Evolutionary conservation across 2,329 filamentous ascomycete genomes (phyloP), one percentile per base, ranked within the genome.

Genomic region (Rutstroemia sp.): DNA sequence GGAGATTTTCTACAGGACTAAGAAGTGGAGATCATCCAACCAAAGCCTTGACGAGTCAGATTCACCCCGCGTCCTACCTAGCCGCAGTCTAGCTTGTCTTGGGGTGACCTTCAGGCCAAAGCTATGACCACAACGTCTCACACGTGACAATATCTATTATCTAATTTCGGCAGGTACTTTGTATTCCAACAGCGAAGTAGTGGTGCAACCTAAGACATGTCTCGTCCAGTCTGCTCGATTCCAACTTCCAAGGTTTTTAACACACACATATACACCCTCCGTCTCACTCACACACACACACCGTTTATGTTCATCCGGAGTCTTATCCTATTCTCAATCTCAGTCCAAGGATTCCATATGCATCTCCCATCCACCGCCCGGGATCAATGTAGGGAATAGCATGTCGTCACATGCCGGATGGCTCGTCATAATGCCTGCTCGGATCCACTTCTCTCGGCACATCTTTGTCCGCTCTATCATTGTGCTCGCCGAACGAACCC

Each of bases 401-500:
- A 23, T 48, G 40, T 54, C 36, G 44, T 50, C n/a, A 30, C 46
- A 9, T 54, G 52, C 38, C 39, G 46, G 39, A n/a, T 30, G 34
- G 30, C 10, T 27, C 8, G 27, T 42, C 23, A n/a, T 9, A n/a
- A 49, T 27, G 10, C 30, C 52, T 55, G 46, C 48, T 36, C 12
- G 30, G 46, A 56, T 42, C 54, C 51, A 61, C 19, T 34, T 50
- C 30, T 56, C 19, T 38, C 62, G 49, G 34, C 56, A 53, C 45
- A 48, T 55, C 38, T 57, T 61, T 2, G 58, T 51, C 44, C 49
- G 14, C 4, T 44, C 47, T 12, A 59, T 51, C 57, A 64, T 52
- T 8, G 25, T 46, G 4, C 62, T 25, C 10, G 63, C 63, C 25
- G 61, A 60, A 9, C 45, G 45, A 19, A 66, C 57, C 0, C 66